Evolutionary conservation across 306 rosid genomes (phyloP).

Genomic region (Citrullus mucosospermus): DNA sequence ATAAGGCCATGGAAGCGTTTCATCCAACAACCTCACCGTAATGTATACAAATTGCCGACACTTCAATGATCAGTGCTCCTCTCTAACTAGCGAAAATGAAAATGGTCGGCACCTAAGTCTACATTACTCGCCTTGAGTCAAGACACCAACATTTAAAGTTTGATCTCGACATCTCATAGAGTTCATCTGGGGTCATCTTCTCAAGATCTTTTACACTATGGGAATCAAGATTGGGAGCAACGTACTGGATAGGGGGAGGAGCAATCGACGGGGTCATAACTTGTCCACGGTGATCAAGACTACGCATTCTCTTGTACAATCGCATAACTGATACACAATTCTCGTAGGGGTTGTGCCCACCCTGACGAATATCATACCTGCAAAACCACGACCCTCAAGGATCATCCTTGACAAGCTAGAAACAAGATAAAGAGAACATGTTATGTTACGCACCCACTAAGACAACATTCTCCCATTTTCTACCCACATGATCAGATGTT

Average conservation of each 20-base stretch:
- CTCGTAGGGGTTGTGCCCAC: conserved; percentile 56
- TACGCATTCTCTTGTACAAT: conserved; percentile 59
- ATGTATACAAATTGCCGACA: background rate
- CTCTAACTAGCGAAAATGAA: background rate
- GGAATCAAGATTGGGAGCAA: conserved; percentile 10
- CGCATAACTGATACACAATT: conserved; percentile 68
- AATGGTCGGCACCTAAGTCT: background rate
- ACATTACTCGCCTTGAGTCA: conserved; percentile 28
- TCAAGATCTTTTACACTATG: conserved; percentile 33
- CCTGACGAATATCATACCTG: conserved; percentile 64
- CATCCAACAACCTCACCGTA: too few relatives aligned
- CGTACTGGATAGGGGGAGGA: background rate
- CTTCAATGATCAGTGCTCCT: background rate
- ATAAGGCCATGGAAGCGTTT: too few relatives aligned
- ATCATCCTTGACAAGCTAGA: conserved; percentile 5
- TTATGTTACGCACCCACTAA: background rate
- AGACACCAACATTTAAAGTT: conserved; percentile 76
- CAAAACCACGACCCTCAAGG: conserved; percentile 17
- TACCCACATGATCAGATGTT: background rate
- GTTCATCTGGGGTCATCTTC: conserved; percentile 47
- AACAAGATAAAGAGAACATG: background rate
- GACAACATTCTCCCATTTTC: background rate
- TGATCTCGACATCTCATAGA: conserved; percentile 42
- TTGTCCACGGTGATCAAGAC: conserved; percentile 27
- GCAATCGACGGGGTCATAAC: conserved; percentile 9